Evolutionary conservation across 805 yeast genomes (phyloP), one percentile per base, ranked within the genome.

Genomic region (Yarrowia yakushimensis): DNA sequence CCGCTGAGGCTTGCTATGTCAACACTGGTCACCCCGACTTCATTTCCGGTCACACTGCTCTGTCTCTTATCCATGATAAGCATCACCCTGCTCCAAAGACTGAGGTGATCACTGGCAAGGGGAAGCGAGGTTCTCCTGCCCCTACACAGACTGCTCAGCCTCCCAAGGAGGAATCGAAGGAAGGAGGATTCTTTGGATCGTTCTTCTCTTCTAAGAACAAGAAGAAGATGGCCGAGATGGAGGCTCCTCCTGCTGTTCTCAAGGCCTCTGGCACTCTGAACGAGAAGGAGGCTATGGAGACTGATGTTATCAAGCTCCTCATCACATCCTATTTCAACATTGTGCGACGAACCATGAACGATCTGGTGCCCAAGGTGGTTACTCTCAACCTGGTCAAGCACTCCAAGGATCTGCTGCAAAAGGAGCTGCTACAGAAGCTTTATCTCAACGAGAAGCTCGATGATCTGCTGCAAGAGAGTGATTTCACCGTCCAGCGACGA

Each of bases 11-110:
- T 70, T 87, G 96, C 12, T 94, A 94, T 75, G 91, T 94, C 69
- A 94, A 94, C 77, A 94, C 98, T 6, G 97, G 97, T 1, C 99
- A 94, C 73, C 97, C 98, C 6, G 98, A 94, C 73, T 82, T 94
- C 70, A 80, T 94, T 70, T 91, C 89, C 74, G 98, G 99, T 57
- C 85, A 94, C 23, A 96, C 90, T 72, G 99, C 99, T 3, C 86
- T 94, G 88, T 85, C 89, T 2, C 86, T 91, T 73, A 97, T 93
- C 28, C 85, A 89, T 73, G 97, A 93, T 66, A 86, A 85, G 57
- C 87, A 91, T 57, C 97, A 90, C 75, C 96, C 52, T 8, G 23
- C 97, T 63, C 46, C 43, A 27, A 54, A 54, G 46, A 54, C 36
- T 15, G 60, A 48, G 42, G 57, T 33, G 20, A 34, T 48, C 31